Evolutionary conservation across 805 yeast species (phyloP).

Genomic region (Brettanomyces sp.): DNA sequence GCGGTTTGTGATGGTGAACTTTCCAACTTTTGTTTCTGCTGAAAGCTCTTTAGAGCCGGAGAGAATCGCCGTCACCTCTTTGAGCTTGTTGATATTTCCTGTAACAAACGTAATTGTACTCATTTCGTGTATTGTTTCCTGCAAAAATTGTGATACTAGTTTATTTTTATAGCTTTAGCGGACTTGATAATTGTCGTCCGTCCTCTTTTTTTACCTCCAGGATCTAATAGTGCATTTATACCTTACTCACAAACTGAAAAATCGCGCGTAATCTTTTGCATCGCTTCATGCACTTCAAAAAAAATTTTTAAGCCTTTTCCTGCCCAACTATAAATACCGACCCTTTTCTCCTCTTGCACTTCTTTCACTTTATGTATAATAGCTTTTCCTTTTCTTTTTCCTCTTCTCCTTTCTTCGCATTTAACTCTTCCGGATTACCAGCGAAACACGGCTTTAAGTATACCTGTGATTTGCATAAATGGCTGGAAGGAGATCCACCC

Average conservation of each 20-base stretch:
- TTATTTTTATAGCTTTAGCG: neutral
- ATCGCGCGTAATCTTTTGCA: neutral
- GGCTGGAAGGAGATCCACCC: slow-evolving; percentile 29
- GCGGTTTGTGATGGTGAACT: slow-evolving; percentile 45
- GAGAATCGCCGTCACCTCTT: slow-evolving; percentile 74
- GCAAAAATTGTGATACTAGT: neutral
- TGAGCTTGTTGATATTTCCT: slow-evolving; percentile 82
- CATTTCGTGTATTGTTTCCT: slow-evolving; percentile 6
- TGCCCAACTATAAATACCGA: neutral
- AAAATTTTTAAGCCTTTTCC: neutral
- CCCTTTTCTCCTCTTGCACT: neutral
- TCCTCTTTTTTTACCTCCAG: neutral
- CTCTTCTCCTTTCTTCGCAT: slow-evolving; percentile 7
- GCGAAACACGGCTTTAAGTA: slow-evolving; percentile 24
- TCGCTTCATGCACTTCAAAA: neutral
- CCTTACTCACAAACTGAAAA: neutral
- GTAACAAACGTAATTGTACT: slow-evolving; percentile 32
- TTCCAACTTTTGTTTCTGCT: slow-evolving; percentile 33
- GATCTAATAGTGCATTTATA: neutral
- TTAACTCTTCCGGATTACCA: slow-evolving; percentile 31
- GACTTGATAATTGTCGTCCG: neutral
- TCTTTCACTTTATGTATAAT: neutral
- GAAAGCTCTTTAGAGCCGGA: slow-evolving; percentile 25
- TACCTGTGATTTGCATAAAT: slow-evolving; percentile 28
- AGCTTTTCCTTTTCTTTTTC: slow-evolving; percentile 2